Evolutionary conservation across 1,139 yeast genomes (phyloP).

Genomic region (Ogataea hybrid): DNA sequence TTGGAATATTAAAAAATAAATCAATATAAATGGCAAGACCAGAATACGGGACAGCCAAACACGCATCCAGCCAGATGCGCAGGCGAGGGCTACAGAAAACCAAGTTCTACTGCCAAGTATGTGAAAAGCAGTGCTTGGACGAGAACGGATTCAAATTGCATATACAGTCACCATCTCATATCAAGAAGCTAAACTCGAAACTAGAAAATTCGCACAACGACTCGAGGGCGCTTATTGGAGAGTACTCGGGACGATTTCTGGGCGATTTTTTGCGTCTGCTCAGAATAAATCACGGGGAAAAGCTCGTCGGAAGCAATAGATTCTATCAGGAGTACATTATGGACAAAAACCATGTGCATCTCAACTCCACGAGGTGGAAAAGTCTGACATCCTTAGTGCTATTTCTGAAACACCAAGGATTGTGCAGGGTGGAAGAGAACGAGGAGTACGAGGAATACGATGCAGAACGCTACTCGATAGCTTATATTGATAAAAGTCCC

Average conservation of each 20-base stretch:
- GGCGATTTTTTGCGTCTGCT: conserved; percentile 64
- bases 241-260: conserved; percentile 60
- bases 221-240: conserved; percentile 51
- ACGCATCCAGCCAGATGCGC: conserved; percentile 73
- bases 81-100: conserved; percentile 84
- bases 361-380: conserved; percentile 85
- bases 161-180: conserved; percentile 72
- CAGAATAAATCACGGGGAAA: conserved; percentile 75
- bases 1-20: neutral
- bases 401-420: conserved; percentile 56
- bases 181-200: conserved; percentile 44
- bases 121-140: conserved; percentile 92
- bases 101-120: conserved; percentile 85
- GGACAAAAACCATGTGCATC: conserved; percentile 80
- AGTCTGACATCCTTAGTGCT: conserved; percentile 71
- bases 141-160: conserved; percentile 95
- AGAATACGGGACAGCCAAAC: conserved; percentile 81
- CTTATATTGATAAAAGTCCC: conserved; percentile 53
- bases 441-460: conserved; percentile 32
- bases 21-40: conserved; percentile 46
- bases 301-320: conserved; percentile 72
- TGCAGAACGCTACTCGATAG: conserved; percentile 37
- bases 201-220: conserved; percentile 29
- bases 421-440: conserved; percentile 27
- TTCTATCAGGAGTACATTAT: conserved; percentile 86